Conservation (phyloP, 345 rosid species). For the Turnera subulata region DNA sequence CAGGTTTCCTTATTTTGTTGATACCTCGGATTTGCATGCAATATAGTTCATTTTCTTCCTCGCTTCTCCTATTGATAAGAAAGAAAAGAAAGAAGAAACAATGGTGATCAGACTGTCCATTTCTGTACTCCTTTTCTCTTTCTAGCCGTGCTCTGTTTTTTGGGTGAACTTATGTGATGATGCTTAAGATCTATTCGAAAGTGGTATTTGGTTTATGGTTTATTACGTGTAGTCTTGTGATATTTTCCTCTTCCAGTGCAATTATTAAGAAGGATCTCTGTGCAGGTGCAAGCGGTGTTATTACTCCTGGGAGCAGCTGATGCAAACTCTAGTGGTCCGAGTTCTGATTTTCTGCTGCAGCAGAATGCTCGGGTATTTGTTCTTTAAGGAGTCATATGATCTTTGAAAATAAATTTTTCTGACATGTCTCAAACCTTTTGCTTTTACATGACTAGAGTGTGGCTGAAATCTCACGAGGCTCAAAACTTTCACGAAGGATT, state of each 20-base stretch:
- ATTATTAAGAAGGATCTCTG: neutral
- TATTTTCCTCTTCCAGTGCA: neutral
- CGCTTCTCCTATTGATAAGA: no score
- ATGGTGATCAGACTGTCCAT: no score
- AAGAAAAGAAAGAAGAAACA: no score
- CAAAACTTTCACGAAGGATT: constrained; percentile 60
- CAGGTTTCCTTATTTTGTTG: no score
- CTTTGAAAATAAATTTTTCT: neutral
- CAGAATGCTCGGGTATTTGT: constrained; percentile 41
- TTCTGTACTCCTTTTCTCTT: no score
- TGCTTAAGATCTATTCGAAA: neutral
- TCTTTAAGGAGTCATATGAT: neutral
- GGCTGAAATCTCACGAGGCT: constrained; percentile 40
- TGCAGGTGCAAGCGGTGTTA: constrained; percentile 69
- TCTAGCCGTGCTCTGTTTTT: neutral
- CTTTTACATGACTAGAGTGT: constrained; percentile 31
- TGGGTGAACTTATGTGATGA: neutral
- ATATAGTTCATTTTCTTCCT: no score
- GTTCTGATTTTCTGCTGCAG: constrained; percentile 43
- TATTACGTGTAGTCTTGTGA: no score
- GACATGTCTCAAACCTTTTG: neutral
- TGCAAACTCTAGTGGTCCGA: constrained; percentile 45
- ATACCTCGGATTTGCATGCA: no score
- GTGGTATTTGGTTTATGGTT: neutral
- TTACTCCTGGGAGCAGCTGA: constrained; percentile 57